Base-by-base conservation (phyloP, 129 eudicot genomes). In the Arctium lappa region DNA sequence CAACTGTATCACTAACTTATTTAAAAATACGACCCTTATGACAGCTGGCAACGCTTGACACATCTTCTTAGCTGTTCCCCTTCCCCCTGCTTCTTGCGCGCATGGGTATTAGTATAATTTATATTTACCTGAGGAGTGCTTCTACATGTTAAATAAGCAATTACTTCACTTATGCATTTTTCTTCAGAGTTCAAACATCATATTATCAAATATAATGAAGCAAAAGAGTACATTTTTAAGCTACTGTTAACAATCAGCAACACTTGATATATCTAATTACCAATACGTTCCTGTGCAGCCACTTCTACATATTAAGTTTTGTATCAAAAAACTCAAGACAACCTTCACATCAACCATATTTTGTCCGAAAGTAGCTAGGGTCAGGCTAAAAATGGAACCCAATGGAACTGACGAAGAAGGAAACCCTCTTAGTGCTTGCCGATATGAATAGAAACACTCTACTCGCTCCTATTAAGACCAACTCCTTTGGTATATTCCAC, bases 221-320 rank as follows among this genome's bases (percentile, higher is more conserved):
- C 73, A 56, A 73, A 81, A 81, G 56, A 77, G 12, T 34, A 56
- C 80, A 77, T 60, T 60, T 56, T 37, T 39, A 70, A 36, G 16
- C 84, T 34, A 81, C 62, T 34, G 78, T 11, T 65, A 72, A 60
- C 78, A 53, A 72, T 81, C 71, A 48, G 27, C 50, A 80, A 50
- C 37, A 16, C 39, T 75, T 30, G 38, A 74, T 44, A 60, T 46
- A 78, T 78, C 65, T 18, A 31, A 10, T 69, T 16, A 53, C 65
- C n/a, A 53, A 53, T 13, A 13, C 65, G 6, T 15, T 53, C 12
- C 65, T 53, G 65, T 53, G 18, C 18, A 42, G 65, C 65, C 65
- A 11, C 22, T 53, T 53, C 65, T 53, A 16, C 22, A 53, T 13
- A 53, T 3, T 53, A 53, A 53, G 18, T 12, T 16, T 53, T 53